These are phyloP conservation scores for Hymenoscyphus salicellus DNA, from an alignment of 2,329 filamentous ascomycete species.

Conservation along the genomic window DNA sequence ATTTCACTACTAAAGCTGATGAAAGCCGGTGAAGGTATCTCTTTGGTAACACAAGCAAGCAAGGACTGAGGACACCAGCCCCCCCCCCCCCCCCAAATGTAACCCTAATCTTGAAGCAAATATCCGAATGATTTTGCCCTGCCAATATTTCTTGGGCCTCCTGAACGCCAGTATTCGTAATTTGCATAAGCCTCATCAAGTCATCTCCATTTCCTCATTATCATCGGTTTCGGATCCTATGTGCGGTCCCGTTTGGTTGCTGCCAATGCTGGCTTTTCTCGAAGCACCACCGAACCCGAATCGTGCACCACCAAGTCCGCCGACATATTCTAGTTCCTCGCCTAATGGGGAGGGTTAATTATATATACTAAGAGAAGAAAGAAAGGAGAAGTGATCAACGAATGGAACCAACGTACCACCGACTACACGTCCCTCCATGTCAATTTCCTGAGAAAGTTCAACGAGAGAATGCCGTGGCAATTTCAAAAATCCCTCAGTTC, in stretches of 20 bases:
- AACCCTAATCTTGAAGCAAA: not conserved
- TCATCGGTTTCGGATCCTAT: conserved; percentile 55
- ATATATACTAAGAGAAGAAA: conserved; percentile 14
- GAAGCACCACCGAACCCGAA: conserved; percentile 46
- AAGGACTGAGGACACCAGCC: not conserved
- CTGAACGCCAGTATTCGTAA: conserved; percentile 11
- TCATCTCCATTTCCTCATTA: conserved; percentile 61
- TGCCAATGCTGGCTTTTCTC: conserved; percentile 60
- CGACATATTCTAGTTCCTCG: conserved; percentile 42
- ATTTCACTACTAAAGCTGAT: no score
- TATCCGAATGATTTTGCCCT: not conserved
- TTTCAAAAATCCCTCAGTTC: conserved; percentile 80
- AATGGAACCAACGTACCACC: conserved; percentile 66
- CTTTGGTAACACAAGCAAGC: not conserved
- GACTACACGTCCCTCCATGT: conserved; percentile 86
- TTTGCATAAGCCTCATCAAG: conserved; percentile 18
- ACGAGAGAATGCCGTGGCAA: conserved; percentile 77
- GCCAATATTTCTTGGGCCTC: not conserved
- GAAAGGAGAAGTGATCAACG: conserved; percentile 42
- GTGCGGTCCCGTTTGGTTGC: conserved; percentile 56
- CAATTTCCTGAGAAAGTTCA: conserved; percentile 89
- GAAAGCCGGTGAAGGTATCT: not conserved
- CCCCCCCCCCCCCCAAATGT: conserved; percentile 3
- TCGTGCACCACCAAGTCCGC: conserved; percentile 48
- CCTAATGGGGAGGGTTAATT: conserved; percentile 29